phyloP scores from a whole-genome alignment of 1,284 basidiomycete genomes.

The Boletellus dicymbophilus region DNA sequence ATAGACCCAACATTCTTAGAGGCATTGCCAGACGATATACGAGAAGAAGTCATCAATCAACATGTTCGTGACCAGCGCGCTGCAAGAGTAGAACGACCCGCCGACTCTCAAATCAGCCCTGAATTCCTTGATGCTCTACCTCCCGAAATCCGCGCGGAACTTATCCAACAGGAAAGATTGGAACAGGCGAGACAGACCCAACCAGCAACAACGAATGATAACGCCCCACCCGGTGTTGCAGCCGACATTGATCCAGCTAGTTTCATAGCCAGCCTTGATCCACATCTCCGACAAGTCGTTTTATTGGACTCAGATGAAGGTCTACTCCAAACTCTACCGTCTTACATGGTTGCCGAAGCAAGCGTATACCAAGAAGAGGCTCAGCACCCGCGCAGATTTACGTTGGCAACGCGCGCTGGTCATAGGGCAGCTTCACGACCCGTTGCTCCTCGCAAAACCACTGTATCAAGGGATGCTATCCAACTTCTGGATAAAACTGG shows the following conservation, averaged over 20 bases:
- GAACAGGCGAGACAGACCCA: conserved; percentile 71
- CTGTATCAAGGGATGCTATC: conserved; percentile 81
- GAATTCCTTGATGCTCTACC: conserved; percentile 98
- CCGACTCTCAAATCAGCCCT: conserved; percentile 86
- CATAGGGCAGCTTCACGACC: conserved; percentile 36
- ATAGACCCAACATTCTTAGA: conserved; percentile 99
- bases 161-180: conserved; percentile 91
- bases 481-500: conserved; percentile 93
- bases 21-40: conserved; percentile 97
- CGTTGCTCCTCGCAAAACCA: conserved; percentile 47
- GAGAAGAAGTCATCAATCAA: conserved; percentile 97
- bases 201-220: conserved; percentile 43
- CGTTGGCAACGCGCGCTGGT: conserved; percentile 37
- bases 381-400: conserved; percentile 40
- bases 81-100: conserved; percentile 67
- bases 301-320: conserved; percentile 86
- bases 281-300: conserved; percentile 82
- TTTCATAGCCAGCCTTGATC: conserved; percentile 87
- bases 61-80: conserved; percentile 92
- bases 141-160: conserved; percentile 94
- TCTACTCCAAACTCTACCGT: conserved; percentile 78
- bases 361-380: conserved; percentile 61
- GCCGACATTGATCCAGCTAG: conserved; percentile 84
- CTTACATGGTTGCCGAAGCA: conserved; percentile 84
- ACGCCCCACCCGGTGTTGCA: conserved; percentile 45